Base-by-base conservation (phyloP, 2,329 filamentous ascomycete species). In the Sporothrix brasiliensis region DNA sequence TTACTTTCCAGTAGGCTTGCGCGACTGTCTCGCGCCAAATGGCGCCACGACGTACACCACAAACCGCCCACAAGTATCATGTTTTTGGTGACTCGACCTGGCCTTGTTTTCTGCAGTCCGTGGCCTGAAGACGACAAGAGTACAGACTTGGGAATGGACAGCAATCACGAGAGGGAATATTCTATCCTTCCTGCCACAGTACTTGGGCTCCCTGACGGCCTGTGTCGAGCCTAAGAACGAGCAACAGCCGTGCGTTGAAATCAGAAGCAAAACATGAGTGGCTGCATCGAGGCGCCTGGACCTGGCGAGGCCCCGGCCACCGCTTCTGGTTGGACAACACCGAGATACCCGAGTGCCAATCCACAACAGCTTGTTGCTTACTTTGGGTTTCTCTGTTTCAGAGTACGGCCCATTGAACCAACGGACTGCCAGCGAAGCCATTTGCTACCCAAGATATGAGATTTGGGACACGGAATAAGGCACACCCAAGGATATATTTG, bases 11-110 rank as follows among this genome's bases (percentile, higher is more conserved):
- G 56, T 39, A n/a, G 27, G 24, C 16, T 66, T 50, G 44, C 61
- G 24, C 41, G 67, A 34, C 67, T 6, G 53, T 47, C 50, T 60
- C 41, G 49, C 44, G 67, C 54, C 53, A 52, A 68, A 68, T 68
- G 67, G 67, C 53, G 53, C 67, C 67, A 68, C 54, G 34, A 50
- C 61, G 1, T 14, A 19, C 53, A 34, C 53, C 27, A 24, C 53
- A 56, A 56, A 14, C 52, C 52, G 53, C 14, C 44, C 39, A 58
- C 66, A 47, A 49, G 6, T 1, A 5, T 7, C 34, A 1, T 34
- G 34, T 5, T 9, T 34, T 34, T 34, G 61, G 44, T 52, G 61
- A 50, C 61, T 34, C 44, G 24, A n/a, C 21, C 30, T 66, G 27
- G 53, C 27, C 16, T 39, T 34, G 53, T 39, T 44, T 67, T 24